Evolutionary conservation across 352 stramenopile species (phyloP).

Genomic region (Globisporangium orthogonon): DNA sequence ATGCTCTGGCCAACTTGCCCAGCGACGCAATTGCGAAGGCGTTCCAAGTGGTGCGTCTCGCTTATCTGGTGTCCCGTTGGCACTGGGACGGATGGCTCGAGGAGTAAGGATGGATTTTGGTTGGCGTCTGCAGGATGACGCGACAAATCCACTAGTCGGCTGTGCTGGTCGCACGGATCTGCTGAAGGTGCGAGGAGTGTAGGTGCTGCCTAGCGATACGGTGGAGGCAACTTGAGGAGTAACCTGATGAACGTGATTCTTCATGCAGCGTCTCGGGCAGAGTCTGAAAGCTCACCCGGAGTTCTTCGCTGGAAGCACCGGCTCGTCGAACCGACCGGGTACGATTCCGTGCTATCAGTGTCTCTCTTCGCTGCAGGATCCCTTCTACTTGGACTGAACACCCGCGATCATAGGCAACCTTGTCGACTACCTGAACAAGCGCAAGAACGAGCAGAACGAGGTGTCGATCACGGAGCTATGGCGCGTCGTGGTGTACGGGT

Average conservation of each 20-base stretch:
- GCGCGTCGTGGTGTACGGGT: conserved; percentile 73
- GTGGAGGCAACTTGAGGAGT: neutral
- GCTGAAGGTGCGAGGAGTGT: conserved; percentile 32
- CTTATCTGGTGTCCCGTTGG: conserved; percentile 1
- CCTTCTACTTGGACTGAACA: neutral
- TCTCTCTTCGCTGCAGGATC: too few relatives aligned
- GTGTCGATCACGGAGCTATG: conserved; percentile 67
- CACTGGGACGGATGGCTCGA: neutral
- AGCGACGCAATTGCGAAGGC: conserved; percentile 60
- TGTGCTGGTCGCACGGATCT: conserved; percentile 64
- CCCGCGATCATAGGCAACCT: conserved; percentile 40
- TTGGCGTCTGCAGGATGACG: conserved; percentile 9
- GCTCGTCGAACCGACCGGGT: conserved; percentile 37
- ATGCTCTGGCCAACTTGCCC: conserved; percentile 42
- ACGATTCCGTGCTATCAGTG: neutral
- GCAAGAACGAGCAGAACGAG: conserved; percentile 44
- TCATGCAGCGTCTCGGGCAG: conserved; percentile 35
- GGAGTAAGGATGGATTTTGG: neutral
- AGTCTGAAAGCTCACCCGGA: conserved; percentile 70
- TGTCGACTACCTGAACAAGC: conserved; percentile 66
- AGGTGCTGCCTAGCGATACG: conserved; percentile 1
- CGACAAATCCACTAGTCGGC: conserved; percentile 73
- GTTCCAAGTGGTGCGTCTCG: conserved; percentile 64
- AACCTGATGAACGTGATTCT: neutral
- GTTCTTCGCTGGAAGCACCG: conserved; percentile 50